These are phyloP conservation scores for Casuarina glauca DNA, from an alignment of 306 rosid species.

Conservation along the genomic window DNA sequence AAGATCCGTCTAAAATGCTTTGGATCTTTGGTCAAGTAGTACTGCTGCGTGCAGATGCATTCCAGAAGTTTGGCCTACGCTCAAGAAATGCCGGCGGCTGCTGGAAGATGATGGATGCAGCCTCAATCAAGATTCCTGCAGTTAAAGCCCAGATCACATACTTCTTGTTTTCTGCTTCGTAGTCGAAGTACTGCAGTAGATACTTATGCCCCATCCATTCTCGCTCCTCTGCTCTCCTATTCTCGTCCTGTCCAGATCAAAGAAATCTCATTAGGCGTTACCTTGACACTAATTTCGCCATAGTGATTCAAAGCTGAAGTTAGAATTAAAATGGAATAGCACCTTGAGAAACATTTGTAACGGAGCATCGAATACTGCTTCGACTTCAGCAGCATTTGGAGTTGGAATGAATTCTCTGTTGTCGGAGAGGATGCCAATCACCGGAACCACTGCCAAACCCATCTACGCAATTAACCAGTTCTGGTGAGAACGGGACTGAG, in stretches of 20 bases:
- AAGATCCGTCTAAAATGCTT: conserved; percentile 12
- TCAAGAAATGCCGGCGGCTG: conserved; percentile 74
- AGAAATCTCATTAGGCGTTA: conserved; percentile 16
- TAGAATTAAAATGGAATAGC: conserved; percentile 13
- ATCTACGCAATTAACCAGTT: conserved; percentile 38
- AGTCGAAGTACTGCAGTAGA: conserved; percentile 64
- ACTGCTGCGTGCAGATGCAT: conserved; percentile 30
- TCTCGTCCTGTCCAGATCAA: conserved; percentile 60
- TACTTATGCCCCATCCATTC: conserved; percentile 71
- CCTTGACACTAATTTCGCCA: conserved; percentile 1
- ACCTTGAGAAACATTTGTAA: conserved; percentile 95
- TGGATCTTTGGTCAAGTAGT: conserved; percentile 20
- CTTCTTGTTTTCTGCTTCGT: conserved; percentile 46
- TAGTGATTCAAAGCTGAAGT: conserved; percentile 4
- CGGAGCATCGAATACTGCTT: conserved; percentile 76
- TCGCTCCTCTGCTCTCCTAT: conserved; percentile 69
- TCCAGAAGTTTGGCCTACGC: conserved; percentile 68
- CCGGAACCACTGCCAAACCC: conserved; percentile 69
- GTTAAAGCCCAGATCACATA: conserved; percentile 88
- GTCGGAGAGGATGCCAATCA: conserved; percentile 62
- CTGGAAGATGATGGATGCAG: conserved; percentile 58
- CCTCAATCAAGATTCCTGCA: conserved; percentile 71
- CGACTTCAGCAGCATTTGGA: conserved; percentile 72
- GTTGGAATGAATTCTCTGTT: conserved; percentile 66
- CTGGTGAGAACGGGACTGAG: background rate